phyloP scores from a whole-genome alignment of 192 early-diverging fungal genomes.

The Phycomyces nitens region DNA sequence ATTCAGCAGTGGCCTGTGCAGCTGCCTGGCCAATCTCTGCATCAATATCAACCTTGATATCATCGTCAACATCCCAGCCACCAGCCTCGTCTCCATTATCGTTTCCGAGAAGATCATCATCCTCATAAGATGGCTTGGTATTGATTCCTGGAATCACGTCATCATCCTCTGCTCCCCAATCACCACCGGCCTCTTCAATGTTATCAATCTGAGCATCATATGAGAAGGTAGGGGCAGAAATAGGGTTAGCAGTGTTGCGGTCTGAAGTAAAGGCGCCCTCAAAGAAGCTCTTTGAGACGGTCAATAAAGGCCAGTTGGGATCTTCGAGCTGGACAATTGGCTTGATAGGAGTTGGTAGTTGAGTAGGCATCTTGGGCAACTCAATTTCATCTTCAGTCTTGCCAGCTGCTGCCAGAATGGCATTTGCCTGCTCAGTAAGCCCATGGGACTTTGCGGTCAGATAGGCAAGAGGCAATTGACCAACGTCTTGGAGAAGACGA shows the following conservation, averaged over 20 bases:
- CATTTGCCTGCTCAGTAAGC: constrained; percentile 77
- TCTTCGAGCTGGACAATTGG: constrained; percentile 74
- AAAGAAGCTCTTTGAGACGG: constrained; percentile 82
- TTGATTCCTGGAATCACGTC: constrained; percentile 37
- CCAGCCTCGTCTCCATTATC: constrained; percentile 52
- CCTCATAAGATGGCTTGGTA: constrained; percentile 32
- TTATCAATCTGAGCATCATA: constrained; percentile 50
- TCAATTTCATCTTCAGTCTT: constrained; percentile 61
- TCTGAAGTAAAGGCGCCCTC: constrained; percentile 67
- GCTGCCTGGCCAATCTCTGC: constrained; percentile 57
- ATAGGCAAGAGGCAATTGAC: constrained; percentile 90
- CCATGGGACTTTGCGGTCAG: constrained; percentile 89
- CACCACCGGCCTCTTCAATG: constrained; percentile 64
- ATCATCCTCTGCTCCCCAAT: constrained; percentile 78
- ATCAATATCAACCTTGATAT: constrained; percentile 65
- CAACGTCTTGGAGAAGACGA: constrained; percentile 76
- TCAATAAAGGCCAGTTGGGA: constrained; percentile 90
- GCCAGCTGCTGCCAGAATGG: constrained; percentile 74
- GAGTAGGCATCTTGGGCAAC: constrained; percentile 34
- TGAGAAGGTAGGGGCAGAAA: constrained; percentile 55
- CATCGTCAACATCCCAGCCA: constrained; percentile 90
- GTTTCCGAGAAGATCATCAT: constrained; percentile 18
- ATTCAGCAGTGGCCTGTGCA: constrained; percentile 52
- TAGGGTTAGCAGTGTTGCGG: constrained; percentile 34
- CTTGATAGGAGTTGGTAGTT: constrained; percentile 63